phyloP scores from a whole-genome alignment of 2,329 filamentous ascomycete species.

The Fusarium torreyae region DNA sequence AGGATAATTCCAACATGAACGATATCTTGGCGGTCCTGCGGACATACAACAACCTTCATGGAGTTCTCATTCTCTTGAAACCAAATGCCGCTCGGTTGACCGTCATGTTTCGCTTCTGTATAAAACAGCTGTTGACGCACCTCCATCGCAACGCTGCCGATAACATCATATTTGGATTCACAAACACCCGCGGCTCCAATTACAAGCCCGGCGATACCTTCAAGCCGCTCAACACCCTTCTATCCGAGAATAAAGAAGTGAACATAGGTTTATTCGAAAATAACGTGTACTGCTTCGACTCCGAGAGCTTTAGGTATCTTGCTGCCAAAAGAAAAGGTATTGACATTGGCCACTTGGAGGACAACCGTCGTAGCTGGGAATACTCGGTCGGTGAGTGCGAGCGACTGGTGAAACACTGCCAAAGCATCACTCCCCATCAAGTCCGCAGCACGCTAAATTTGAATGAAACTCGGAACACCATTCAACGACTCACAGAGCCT shows the following conservation, averaged over 20 bases:
- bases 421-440: not conserved
- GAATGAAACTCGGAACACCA: not conserved
- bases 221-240: not conserved
- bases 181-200: not conserved
- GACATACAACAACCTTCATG: not conserved
- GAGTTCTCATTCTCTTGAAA: not conserved
- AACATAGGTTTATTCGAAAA: not conserved
- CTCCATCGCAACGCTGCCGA: not conserved
- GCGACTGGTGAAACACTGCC: not conserved
- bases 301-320: not conserved
- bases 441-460: not conserved
- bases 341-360: not conserved
- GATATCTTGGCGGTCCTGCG: not conserved
- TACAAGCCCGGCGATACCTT: not conserved
- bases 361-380: not conserved
- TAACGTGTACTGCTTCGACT: not conserved
- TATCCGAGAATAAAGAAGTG: not conserved
- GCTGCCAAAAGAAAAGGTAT: not conserved
- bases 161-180: not conserved
- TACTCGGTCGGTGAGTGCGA: not conserved
- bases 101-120: not conserved
- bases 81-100: not conserved
- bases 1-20: not conserved
- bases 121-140: not conserved
- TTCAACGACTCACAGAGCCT: not conserved